Base-by-base conservation (phyloP, 1,284 basidiomycete species). In the Albatrellus sp. region DNA sequence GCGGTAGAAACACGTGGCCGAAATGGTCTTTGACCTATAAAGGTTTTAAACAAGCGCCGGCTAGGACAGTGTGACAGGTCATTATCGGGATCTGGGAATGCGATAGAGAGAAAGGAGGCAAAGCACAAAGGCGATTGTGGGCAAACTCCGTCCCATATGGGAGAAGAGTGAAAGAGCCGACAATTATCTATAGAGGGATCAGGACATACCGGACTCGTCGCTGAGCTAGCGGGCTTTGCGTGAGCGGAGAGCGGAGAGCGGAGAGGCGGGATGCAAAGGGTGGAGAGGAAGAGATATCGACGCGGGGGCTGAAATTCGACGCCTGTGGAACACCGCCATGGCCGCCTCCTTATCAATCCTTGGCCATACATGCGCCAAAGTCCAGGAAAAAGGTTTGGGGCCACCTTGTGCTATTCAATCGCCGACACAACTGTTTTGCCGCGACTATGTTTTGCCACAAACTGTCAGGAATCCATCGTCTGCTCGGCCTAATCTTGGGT, bases 291-390 rank as follows among this genome's bases (percentile, higher is more conserved):
- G n/a, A 42, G 29, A 42, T 37, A 17, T 24, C 41, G 37, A 48
- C 48, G 44, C 43, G 53, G 49, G 40, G 49, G 53, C 47, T 46
- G 50, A 42, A 49, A 48, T 42, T 51, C 49, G 40, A 30, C 32
- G 35, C 16, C 14, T 32, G 13, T 29, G 40, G 14, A 16, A 16
- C 40, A 11, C 16, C 2, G 32, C 38, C 13, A 8, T 17, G 30
- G 19, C 20, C 32, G 14, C 5, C 4, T 1, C 1, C 2, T 42
- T 31, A 40, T 44, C 45, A 35, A 20, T 2, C 3, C 36, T 36
- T 33, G 14, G 49, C 45, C 20, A 36, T n/a, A 2, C 16, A 30
- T 12, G 13, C 4, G 9, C 40, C 28, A 20, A 31, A 16, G 38
- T 28, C 8, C 38, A 20, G 17, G 11, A 32, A 3, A 24, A 24